phyloP scores from a whole-genome alignment of 768 basidiomycete genomes.

The Panus rudis region DNA sequence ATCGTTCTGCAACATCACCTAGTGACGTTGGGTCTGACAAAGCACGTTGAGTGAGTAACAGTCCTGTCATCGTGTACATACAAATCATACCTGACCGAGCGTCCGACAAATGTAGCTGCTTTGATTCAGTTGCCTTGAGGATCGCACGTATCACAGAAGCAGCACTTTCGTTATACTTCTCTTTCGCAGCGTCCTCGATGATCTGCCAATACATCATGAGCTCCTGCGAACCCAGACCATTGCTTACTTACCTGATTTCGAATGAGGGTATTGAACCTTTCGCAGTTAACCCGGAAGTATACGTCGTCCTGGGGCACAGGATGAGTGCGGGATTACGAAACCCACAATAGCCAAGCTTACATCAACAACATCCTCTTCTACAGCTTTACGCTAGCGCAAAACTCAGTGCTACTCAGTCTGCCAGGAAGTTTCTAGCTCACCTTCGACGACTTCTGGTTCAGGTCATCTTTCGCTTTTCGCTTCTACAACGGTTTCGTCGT shows the following conservation, averaged over 20 bases:
- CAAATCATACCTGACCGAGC: conserved; percentile 47
- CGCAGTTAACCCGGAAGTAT: conserved; percentile 83
- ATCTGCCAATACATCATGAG: conserved; percentile 41
- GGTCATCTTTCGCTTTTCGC: conserved; percentile 48
- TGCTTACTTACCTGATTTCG: conserved; percentile 69
- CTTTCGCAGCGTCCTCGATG: conserved; percentile 65
- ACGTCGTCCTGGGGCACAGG: conserved; percentile 46
- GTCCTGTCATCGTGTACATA: neutral
- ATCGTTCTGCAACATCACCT: conserved; percentile 53
- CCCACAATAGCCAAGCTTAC: conserved; percentile 34
- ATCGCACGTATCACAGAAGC: conserved; percentile 65
- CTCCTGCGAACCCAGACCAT: neutral
- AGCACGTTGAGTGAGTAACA: neutral
- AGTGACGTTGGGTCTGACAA: conserved; percentile 57
- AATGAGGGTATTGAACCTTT: conserved; percentile 80
- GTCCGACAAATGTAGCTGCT: conserved; percentile 56
- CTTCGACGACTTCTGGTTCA: conserved; percentile 44
- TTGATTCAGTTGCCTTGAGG: conserved; percentile 61
- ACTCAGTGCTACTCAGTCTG: neutral
- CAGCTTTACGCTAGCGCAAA: conserved; percentile 36
- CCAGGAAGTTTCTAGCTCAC: conserved; percentile 15
- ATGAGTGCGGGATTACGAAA: neutral
- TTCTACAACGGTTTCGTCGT: conserved; percentile 38
- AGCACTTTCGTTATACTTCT: conserved; percentile 74
- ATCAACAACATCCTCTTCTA: conserved; percentile 57